phyloP scores from a whole-genome alignment of 148 eudicot genomes.

The Agrostemma githago region DNA sequence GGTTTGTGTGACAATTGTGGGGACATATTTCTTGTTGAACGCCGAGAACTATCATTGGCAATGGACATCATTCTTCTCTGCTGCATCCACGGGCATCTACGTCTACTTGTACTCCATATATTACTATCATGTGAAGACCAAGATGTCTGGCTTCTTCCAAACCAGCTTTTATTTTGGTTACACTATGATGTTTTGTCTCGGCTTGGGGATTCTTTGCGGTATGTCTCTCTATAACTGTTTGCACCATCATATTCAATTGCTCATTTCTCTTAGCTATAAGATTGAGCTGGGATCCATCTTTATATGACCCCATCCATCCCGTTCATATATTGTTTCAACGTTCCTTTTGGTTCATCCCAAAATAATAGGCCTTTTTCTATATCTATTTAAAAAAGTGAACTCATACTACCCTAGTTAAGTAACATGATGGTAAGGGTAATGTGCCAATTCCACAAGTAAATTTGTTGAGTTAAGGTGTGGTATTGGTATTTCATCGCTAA shows the following conservation, averaged over 20 bases:
- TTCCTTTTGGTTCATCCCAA: not conserved
- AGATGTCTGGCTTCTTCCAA: constrained; percentile 97
- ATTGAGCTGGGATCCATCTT: not conserved
- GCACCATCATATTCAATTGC: not conserved
- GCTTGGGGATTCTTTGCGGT: constrained; percentile 84
- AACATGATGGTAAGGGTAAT: not conserved
- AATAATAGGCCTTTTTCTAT: not conserved
- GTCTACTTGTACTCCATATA: constrained; percentile 86
- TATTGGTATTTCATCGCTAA: not conserved
- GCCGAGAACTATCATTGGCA: constrained; percentile 99
- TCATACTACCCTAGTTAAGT: not conserved
- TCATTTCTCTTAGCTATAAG: not conserved
- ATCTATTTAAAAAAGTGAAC: not conserved
- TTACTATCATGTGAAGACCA: constrained; percentile 84
- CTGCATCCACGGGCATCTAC: constrained; percentile 79
- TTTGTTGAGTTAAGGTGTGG: not conserved
- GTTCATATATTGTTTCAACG: not conserved
- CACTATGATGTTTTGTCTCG: constrained; percentile 82
- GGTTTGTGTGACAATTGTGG: constrained; percentile 94
- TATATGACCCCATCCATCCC: not conserved
- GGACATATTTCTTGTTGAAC: constrained; percentile 90
- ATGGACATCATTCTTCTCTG: constrained; percentile 93
- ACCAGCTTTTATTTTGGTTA: constrained; percentile 97
- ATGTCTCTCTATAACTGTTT: constrained; percentile 28
- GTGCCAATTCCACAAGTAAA: too few species aligned